phyloP scores from a whole-genome alignment of 495 filamentous ascomycete genomes.

The Penicillium coprophilum region DNA sequence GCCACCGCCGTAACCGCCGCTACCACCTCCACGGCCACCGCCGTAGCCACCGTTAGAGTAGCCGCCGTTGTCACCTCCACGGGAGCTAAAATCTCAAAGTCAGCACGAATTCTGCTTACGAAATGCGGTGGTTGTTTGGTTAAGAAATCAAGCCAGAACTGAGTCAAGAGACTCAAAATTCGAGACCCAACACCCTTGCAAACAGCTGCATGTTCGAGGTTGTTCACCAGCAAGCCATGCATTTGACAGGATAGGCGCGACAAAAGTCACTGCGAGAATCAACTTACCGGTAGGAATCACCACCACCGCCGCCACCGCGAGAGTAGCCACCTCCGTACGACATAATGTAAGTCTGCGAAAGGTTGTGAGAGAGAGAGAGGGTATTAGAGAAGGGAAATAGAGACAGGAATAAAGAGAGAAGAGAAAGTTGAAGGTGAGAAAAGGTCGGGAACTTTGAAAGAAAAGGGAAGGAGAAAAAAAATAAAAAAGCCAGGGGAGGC shows the following conservation, averaged over 20 bases:
- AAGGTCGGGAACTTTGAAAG: not conserved
- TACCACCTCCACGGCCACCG: slow-evolving; percentile 48
- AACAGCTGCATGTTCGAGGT: not conserved
- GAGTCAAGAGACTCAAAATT: not conserved
- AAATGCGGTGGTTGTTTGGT: not conserved
- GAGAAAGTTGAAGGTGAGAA: slow-evolving; percentile 7
- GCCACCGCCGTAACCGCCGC: slow-evolving; percentile 54
- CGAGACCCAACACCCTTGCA: slow-evolving; percentile 6
- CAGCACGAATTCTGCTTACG: slow-evolving; percentile 16
- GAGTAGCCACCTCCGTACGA: slow-evolving; percentile 72
- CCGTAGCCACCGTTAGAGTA: slow-evolving; percentile 50
- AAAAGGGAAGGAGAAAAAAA: slow-evolving; percentile 28
- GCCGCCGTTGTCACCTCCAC: slow-evolving; percentile 39
- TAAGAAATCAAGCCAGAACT: not conserved
- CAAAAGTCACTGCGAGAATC: slow-evolving; percentile 9
- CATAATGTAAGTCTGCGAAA: slow-evolving; percentile 48
- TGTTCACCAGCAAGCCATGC: not conserved
- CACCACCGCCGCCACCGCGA: slow-evolving; percentile 31
- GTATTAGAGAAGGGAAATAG: slow-evolving; percentile 22
- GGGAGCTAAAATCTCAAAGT: slow-evolving; percentile 33
- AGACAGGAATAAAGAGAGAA: slow-evolving; percentile 17
- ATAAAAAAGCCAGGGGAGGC: slow-evolving; percentile 28
- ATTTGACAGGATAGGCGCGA: not conserved
- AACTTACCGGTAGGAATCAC: slow-evolving; percentile 49
- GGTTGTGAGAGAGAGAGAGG: slow-evolving; percentile 25